These are phyloP conservation scores for Termitomyces sp. DNA, from an alignment of 768 basidiomycete genomes.

Conservation along the genomic window DNA sequence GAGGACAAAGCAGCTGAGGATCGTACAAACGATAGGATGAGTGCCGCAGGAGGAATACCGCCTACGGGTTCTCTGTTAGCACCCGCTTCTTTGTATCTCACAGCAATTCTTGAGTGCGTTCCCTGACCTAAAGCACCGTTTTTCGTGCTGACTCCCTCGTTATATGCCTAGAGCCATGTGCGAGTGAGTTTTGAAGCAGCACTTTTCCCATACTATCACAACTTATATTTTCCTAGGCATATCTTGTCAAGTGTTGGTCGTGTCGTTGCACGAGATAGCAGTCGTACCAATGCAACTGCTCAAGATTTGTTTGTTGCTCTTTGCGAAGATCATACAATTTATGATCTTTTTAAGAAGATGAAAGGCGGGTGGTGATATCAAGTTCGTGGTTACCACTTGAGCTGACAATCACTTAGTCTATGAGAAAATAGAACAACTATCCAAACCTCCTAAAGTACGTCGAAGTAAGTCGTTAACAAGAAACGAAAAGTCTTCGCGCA, in stretches of 20 bases:
- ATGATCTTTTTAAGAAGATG: constrained; percentile 81
- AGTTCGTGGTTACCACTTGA: background rate
- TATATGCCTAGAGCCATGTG: constrained; percentile 58
- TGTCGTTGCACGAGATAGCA: constrained; percentile 82
- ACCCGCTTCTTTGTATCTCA: constrained; percentile 85
- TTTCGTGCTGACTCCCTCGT: constrained; percentile 20
- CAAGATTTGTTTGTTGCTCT: constrained; percentile 85
- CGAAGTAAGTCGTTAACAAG: constrained; percentile 68
- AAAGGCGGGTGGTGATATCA: constrained; percentile 49
- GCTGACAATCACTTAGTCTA: constrained; percentile 46
- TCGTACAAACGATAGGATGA: constrained; percentile 59
- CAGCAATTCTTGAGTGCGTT: constrained; percentile 89
- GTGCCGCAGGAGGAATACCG: constrained; percentile 39
- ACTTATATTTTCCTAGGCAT: constrained; percentile 45
- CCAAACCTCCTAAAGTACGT: constrained; percentile 49
- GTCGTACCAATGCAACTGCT: constrained; percentile 64
- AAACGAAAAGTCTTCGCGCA: constrained; percentile 42
- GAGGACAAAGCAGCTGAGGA: constrained; percentile 66
- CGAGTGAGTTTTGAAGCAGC: constrained; percentile 59
- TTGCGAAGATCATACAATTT: constrained; percentile 86
- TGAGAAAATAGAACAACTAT: constrained; percentile 68
- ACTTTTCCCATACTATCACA: background rate
- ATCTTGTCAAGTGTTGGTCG: constrained; percentile 78
- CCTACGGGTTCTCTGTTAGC: constrained; percentile 56
- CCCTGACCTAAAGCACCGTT: constrained; percentile 13